Conservation (phyloP, 139 green algal genomes). For the Coelastrella sp. region DNA sequence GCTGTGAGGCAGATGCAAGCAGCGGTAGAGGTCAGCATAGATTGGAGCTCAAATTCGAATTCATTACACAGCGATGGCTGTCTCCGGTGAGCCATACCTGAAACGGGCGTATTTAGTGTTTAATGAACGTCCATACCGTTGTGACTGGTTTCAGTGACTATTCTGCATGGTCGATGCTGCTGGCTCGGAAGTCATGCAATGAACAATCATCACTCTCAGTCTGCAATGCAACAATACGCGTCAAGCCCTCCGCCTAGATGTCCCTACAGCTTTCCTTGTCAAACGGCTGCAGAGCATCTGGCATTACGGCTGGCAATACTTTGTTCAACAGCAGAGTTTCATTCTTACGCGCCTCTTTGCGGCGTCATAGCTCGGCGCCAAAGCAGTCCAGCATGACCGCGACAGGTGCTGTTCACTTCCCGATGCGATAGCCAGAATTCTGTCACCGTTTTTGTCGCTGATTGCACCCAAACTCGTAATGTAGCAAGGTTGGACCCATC, state of each 20-base stretch:
- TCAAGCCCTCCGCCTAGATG: not conserved
- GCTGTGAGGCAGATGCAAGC: too few species aligned
- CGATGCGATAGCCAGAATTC: not conserved
- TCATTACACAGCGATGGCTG: too few species aligned
- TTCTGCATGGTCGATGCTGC: too few species aligned
- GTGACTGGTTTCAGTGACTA: too few species aligned
- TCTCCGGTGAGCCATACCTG: too few species aligned
- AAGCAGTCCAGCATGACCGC: constrained; percentile 17
- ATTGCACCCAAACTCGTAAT: not conserved
- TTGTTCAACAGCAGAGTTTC: not conserved
- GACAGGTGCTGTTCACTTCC: not conserved
- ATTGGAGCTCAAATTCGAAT: too few species aligned
- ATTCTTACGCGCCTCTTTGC: constrained; percentile 46
- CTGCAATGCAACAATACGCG: not conserved
- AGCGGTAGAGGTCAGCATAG: too few species aligned
- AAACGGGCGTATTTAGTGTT: too few species aligned
- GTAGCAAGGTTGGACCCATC: constrained; percentile 16
- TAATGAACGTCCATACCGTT: too few species aligned
- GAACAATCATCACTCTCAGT: too few species aligned
- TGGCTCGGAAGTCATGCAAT: too few species aligned
- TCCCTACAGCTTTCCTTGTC: not conserved
- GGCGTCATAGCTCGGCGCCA: constrained; percentile 37
- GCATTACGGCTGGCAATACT: not conserved
- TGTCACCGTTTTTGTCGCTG: not conserved
- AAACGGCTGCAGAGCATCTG: not conserved